A percentile compares a stretch with the other conserved stretches of the same genome.
phyloP scores from a whole-genome alignment of 208 protist species.

The Trypanosoma scelopori region DNA sequence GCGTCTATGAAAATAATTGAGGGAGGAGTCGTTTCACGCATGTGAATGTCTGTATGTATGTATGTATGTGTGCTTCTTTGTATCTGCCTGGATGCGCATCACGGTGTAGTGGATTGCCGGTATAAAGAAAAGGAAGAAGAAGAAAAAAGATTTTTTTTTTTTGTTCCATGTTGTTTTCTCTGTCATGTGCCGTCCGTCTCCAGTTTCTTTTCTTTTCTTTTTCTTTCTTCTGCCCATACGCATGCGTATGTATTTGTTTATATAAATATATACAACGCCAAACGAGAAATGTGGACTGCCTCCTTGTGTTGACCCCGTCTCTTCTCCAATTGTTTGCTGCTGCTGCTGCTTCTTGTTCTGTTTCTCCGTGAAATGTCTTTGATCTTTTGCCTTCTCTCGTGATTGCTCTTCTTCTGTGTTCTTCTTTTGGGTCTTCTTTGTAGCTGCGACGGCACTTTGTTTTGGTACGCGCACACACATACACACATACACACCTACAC shows the following conservation, averaged over 20 bases:
- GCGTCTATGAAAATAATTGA: not conserved
- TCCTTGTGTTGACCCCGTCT: not conserved
- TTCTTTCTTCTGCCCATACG: slow-evolving; percentile 3
- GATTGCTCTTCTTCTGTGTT: slow-evolving; percentile 19
- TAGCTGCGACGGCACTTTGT: not conserved
- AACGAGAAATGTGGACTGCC: too few species aligned
- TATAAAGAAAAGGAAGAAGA: too few species aligned
- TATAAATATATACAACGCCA: too few species aligned
- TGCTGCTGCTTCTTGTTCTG: not conserved
- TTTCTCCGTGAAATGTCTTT: not conserved
- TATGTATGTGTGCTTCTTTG: too few species aligned
- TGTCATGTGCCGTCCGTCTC: not conserved
- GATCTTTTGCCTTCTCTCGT: not conserved
- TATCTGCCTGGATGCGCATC: too few species aligned
- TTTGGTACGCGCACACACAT: not conserved
- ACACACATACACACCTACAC: too few species aligned
- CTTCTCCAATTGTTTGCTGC: not conserved
- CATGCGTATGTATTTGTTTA: too few species aligned
- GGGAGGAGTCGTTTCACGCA: too few species aligned
- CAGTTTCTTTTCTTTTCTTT: not conserved
- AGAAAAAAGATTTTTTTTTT: too few species aligned
- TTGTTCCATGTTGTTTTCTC: not conserved
- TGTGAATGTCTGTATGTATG: too few species aligned
- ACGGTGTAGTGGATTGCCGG: too few species aligned
- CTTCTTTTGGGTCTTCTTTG: slow-evolving; percentile 4